Base-by-base conservation (phyloP, 139 green algal genomes). In the Tetradesmus obliquus region DNA sequence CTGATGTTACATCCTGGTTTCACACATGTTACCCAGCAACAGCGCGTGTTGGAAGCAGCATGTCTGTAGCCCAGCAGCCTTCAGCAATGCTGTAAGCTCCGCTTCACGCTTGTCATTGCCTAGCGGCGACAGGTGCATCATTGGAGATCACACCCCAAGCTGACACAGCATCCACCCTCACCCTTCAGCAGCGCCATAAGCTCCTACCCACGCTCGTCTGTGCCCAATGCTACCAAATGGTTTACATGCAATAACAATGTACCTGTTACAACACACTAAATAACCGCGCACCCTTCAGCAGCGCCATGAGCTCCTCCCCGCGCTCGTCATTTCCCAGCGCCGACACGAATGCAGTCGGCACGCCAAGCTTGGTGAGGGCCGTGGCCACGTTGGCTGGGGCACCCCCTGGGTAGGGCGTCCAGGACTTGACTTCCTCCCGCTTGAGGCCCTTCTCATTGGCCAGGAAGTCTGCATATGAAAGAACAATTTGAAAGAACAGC, bases 371-470 rank as follows among this genome's bases (percentile, higher is more conserved):
- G 0, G 94, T 92, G 0, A 97, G 80, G 4, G 92, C 94, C 24
- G 95, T 95, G 53, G 95, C 97, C 45, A 99, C 97, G 84, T 99
- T 99, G 87, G 90, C 93, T 4, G 97, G 95, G 0, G 97, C 97
- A 12, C 97, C 97, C 8, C 97, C 97, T 4, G 97, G 96, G 81
- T 97, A 97, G 6, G 97, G 96, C 24, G 95, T 98, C 97, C 97
- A 99, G 6, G 93, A 96, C 10, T 87, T 92, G 1, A 99, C 97
- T 79, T 98, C 84, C 7, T 98, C 94, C 5, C 94, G 92, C 3
- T 96, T 87, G 24, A 96, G 57, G 7, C 97, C 97, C 76, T 95
- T 94, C 83, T 99, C 95, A 55, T 98, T 96, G 3, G 97, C 97
- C 57, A 99, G 94, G 71, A 96, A 96, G 89, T 99, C 97, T 98